Percentiles rank a stretch among this genome's conserved stretches.
phyloP scores from a whole-genome alignment of 148 eudicot species.

The Simmondsia chinensis region DNA sequence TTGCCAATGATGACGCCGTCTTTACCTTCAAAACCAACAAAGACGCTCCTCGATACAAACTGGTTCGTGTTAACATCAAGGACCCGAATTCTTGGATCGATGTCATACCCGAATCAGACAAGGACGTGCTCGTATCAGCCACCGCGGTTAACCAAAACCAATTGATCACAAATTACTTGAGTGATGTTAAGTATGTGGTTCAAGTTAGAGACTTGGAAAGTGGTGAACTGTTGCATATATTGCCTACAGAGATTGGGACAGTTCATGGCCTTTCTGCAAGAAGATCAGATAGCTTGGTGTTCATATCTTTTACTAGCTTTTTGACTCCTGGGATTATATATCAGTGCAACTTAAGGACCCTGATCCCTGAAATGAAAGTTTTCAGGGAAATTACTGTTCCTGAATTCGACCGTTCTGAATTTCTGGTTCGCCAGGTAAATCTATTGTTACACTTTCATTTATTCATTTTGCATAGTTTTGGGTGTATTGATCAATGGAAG shows the following conservation, averaged over 20 bases:
- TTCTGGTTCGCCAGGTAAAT: conserved; percentile 60
- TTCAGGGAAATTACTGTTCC: conserved; percentile 76
- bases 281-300: conserved; percentile 45
- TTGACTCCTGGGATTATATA: conserved; percentile 72
- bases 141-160: conserved; percentile 45
- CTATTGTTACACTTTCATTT: no score
- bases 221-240: conserved; percentile 41
- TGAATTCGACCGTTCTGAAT: conserved; percentile 65
- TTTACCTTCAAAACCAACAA: conserved; percentile 86
- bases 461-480: no score
- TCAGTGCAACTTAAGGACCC: conserved; percentile 41
- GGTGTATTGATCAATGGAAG: no score
- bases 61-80: conserved; percentile 58
- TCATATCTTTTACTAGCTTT: conserved; percentile 71
- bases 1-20: conserved; percentile 61
- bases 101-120: conserved; percentile 51
- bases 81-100: conserved; percentile 57
- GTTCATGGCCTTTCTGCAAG: conserved; percentile 50
- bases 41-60: conserved; percentile 71
- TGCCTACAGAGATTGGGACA: conserved; percentile 77
- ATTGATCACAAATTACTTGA: conserved; percentile 62
- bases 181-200: conserved; percentile 71
- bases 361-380: conserved; percentile 53
- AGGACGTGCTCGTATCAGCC: conserved; percentile 70
- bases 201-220: conserved; percentile 67